phyloP scores from a whole-genome alignment of 1,139 yeast species.

The Candida glucosophila region DNA sequence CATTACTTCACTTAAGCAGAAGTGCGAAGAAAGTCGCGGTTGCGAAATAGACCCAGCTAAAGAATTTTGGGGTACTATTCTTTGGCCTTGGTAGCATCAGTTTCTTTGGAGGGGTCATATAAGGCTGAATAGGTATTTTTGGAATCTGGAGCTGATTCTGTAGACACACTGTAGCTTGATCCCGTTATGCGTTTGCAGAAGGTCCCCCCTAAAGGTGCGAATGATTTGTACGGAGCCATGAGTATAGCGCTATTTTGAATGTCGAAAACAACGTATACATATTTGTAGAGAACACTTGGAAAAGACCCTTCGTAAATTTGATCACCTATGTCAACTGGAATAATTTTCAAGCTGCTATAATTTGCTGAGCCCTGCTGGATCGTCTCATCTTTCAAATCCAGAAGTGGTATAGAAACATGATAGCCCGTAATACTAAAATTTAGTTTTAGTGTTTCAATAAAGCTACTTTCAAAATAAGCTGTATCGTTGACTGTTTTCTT shows the following conservation, averaged over 20 bases:
- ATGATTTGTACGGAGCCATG: slow-evolving; percentile 10
- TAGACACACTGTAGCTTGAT: slow-evolving; percentile 11
- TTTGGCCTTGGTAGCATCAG: no score
- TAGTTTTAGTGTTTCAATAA: slow-evolving; percentile 4
- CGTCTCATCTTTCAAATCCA: slow-evolving; percentile 10
- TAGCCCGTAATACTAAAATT: slow-evolving; percentile 14
- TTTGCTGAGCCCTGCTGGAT: slow-evolving; percentile 6
- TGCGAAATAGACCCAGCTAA: no score
- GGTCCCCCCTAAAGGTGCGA: no score
- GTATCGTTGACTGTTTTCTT: slow-evolving; percentile 6
- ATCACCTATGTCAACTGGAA: slow-evolving; percentile 9
- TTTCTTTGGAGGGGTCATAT: slow-evolving; percentile 9
- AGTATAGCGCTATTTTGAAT: slow-evolving; percentile 10
- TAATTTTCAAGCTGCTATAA: slow-evolving; percentile 9
- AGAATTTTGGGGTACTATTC: no score
- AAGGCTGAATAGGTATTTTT: slow-evolving; percentile 9
- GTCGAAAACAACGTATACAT: slow-evolving; percentile 14
- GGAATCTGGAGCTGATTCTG: slow-evolving; percentile 9
- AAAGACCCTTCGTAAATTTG: slow-evolving; percentile 11
- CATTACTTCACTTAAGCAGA: no score
- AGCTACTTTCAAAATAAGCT: slow-evolving; percentile 5
- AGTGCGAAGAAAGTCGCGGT: no score
- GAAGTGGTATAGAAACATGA: slow-evolving; percentile 9
- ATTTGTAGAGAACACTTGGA: slow-evolving; percentile 12
- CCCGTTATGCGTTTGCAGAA: no score